Base-by-base conservation (phyloP, 2,329 filamentous ascomycete genomes). In the Zalaria obscura region DNA sequence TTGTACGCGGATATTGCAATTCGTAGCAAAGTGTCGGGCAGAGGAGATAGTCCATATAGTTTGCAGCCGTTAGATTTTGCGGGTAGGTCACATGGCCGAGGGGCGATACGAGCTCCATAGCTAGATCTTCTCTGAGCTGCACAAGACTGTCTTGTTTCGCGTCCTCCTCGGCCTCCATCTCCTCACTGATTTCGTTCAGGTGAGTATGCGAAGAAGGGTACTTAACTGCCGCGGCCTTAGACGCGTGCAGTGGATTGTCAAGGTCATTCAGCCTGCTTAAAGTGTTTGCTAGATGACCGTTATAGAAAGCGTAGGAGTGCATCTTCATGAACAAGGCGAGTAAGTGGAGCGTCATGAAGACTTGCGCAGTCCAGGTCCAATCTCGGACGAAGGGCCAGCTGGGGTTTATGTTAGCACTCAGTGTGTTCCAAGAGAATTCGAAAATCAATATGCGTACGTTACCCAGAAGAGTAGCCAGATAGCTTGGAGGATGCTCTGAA, bases 231-330 rank as follows among this genome's bases (percentile, higher is more conserved):
- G 50, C 51, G 27, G 46, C 49, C 28, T 56, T 59, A 10, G 44
- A 41, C 3, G 54, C 51, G n/a, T 44, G 40, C 7, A 56, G 50
- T 2, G 87, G 86, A 43, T 75, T 64, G 60, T 98, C 91, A 29
- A 98, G 78, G 34, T 77, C 77, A 42, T 75, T 76, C 8, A 98
- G 70, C 7, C 86, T 80, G 56, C 81, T 79, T 59, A 93, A 76
- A 0, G 86, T 93, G 59, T 91, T 85, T 50, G 82, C 84, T 10
- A 98, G 70, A 60, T 98, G 91, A 7, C 91, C 91, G 54, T 95
- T 96, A 67, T 98, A 98, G 61, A 96, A 98, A 25, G 86, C 83
- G 56, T 94, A 98, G 4, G 88, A 95, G 61, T 98, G 91, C 78
- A 96, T 91, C 69, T 98, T 98, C 91, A 98, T 98, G 39, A 95